Evolutionary conservation across 371 early-diverging fungal species (phyloP).

Genomic region (Apophysomyces trapeziformis): DNA sequence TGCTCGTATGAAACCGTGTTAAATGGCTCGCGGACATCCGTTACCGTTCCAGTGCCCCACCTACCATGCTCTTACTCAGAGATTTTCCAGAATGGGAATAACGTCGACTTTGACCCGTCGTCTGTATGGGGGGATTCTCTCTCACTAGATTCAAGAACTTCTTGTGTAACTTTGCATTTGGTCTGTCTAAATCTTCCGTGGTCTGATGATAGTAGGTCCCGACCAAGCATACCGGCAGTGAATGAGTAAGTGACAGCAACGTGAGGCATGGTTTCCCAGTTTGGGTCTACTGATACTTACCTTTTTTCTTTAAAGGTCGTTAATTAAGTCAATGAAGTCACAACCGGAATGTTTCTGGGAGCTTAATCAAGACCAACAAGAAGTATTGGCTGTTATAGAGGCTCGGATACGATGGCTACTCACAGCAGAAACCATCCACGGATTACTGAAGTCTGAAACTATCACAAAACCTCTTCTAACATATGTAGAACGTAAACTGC

Average conservation of each 20-base stretch:
- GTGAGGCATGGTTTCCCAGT: not conserved
- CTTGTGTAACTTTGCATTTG: slow-evolving; percentile 61
- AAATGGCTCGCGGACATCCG: slow-evolving; percentile 30
- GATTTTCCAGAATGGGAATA: slow-evolving; percentile 29
- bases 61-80: slow-evolving; percentile 61
- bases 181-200: slow-evolving; percentile 64
- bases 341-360: slow-evolving; percentile 50
- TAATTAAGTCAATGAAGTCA: slow-evolving; percentile 37
- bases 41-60: slow-evolving; percentile 52
- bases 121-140: slow-evolving; percentile 51
- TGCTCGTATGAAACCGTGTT: slow-evolving; percentile 56
- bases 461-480: slow-evolving; percentile 56
- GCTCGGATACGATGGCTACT: slow-evolving; percentile 63
- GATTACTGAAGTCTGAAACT: slow-evolving; percentile 56
- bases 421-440: slow-evolving; percentile 77
- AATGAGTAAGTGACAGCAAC: slow-evolving; percentile 16
- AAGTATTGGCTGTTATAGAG: slow-evolving; percentile 66
- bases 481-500: slow-evolving; percentile 60
- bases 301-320: slow-evolving; percentile 15
- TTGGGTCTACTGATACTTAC: not conserved
- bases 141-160: slow-evolving; percentile 62
- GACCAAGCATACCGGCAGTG: slow-evolving; percentile 11
- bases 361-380: slow-evolving; percentile 58
- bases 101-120: slow-evolving; percentile 55
- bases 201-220: slow-evolving; percentile 37